A percentile compares a stretch with the other conserved stretches of the same genome.
These are phyloP conservation scores for Tylopilus rubrobrunneus DNA, from an alignment of 768 basidiomycete species.

Conservation along the genomic window DNA sequence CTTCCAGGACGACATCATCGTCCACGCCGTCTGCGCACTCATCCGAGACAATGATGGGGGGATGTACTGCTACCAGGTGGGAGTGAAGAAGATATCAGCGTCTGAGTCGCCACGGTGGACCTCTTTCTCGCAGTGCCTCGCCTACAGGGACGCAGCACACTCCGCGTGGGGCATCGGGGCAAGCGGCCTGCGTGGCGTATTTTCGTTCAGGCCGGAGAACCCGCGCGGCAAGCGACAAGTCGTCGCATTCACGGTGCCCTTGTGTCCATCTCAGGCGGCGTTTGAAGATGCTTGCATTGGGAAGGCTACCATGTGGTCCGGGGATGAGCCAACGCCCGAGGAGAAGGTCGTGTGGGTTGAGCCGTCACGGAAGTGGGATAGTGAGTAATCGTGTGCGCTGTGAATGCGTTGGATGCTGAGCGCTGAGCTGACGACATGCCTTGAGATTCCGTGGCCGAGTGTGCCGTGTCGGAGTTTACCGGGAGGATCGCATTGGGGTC, in stretches of 20 bases:
- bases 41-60: slow-evolving; percentile 36
- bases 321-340: neutral
- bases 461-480: slow-evolving; percentile 41
- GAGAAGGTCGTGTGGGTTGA: neutral
- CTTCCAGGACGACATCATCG: slow-evolving; percentile 30
- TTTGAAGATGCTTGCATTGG: neutral
- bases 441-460: slow-evolving; percentile 23
- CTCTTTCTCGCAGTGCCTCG: neutral
- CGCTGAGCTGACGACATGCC: neutral
- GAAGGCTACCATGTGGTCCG: neutral
- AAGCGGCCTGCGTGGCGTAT: neutral
- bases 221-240: neutral
- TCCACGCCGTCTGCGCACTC: slow-evolving; percentile 35
- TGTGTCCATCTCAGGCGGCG: neutral
- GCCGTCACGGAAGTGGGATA: neutral
- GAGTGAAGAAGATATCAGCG: neutral
- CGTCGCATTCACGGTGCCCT: neutral
- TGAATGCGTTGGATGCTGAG: too few species aligned
- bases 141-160: neutral
- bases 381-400: neutral
- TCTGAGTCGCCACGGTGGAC: neutral
- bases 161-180: neutral
- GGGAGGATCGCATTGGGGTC: slow-evolving; percentile 42
- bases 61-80: slow-evolving; percentile 41
- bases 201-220: neutral